Conservation (phyloP, 2,329 filamentous ascomycete species). For the Bimuria novae-zelandiae region DNA sequence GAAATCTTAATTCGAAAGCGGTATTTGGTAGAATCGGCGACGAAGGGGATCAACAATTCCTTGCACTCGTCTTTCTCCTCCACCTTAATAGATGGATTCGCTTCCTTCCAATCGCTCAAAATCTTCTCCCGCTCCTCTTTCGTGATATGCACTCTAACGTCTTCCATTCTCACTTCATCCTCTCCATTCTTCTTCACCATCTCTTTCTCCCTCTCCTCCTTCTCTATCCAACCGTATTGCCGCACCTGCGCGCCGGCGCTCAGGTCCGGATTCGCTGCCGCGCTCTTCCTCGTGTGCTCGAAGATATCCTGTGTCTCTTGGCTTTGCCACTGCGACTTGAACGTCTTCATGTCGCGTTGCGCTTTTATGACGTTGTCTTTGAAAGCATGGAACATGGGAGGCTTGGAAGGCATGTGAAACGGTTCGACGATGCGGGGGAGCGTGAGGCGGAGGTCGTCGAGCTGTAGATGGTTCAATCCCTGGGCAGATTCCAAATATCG, state of each 20-base stretch:
- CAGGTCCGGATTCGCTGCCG: slow-evolving; percentile 43
- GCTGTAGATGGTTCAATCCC: slow-evolving; percentile 30
- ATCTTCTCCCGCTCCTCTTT: slow-evolving; percentile 28
- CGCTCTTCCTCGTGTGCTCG: slow-evolving; percentile 42
- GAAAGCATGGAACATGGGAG: slow-evolving; percentile 45
- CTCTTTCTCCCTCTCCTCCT: slow-evolving; percentile 27
- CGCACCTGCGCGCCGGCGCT: slow-evolving; percentile 38
- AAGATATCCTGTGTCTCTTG: slow-evolving; percentile 44
- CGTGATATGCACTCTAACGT: slow-evolving; percentile 15
- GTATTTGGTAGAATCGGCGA: slow-evolving; percentile 27
- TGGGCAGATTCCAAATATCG: background rate
- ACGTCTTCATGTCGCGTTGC: slow-evolving; percentile 43
- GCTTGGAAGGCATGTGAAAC: slow-evolving; percentile 35
- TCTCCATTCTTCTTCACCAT: slow-evolving; percentile 13
- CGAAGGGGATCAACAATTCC: slow-evolving; percentile 30
- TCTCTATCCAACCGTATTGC: slow-evolving; percentile 47
- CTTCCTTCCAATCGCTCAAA: slow-evolving; percentile 30
- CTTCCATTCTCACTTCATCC: slow-evolving; percentile 15
- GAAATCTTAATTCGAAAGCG: slow-evolving; percentile 37
- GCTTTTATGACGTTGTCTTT: slow-evolving; percentile 44
- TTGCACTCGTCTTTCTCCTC: slow-evolving; percentile 29
- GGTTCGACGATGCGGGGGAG: slow-evolving; percentile 51
- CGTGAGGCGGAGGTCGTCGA: slow-evolving; percentile 49
- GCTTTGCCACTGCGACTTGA: slow-evolving; percentile 45
- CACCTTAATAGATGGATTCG: slow-evolving; percentile 34